Base-by-base conservation (phyloP, 192 early-diverging fungal genomes). In the Phlyctochytrium bullatum region DNA sequence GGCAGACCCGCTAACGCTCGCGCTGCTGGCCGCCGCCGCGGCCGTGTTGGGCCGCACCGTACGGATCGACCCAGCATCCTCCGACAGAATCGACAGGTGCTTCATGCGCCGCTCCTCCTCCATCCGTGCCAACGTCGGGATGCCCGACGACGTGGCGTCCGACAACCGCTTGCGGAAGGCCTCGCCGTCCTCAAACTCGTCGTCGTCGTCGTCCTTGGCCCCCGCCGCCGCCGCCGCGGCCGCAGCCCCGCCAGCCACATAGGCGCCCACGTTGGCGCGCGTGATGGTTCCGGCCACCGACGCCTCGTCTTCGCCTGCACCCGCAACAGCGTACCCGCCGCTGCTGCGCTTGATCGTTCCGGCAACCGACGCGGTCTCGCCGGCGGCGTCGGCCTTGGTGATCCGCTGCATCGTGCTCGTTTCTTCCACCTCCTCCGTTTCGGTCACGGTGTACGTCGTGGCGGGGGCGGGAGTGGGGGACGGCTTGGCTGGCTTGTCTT, bases 1-100 rank as follows among this genome's bases (percentile, higher is more conserved):
- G n/a, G n/a, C n/a, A n/a, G n/a, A n/a, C n/a, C n/a, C n/a, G n/a
- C n/a, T n/a, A n/a, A n/a, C n/a, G n/a, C n/a, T n/a, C n/a, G n/a
- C n/a, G n/a, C n/a, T n/a, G n/a, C n/a, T 16, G 16, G 63, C 35
- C 6, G 6, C 40, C 40, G 40, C 40, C 40, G 40, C 40, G 10
- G 40, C 6, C n/a, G n/a, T n/a, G n/a, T n/a, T n/a, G n/a, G n/a
- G n/a, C 12, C n/a, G 29, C 36, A 77, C 56, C 64, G 74, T 75
- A 1, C 36, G 35, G 17, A 68, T 73, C 52, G 72, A 71, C 0
- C 69, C 64, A 1, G 65, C 31, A 29, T 62, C 35, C 27, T n/a
- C 63, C 14, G 63, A 52, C 40, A 64, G 24, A 40, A 52, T 17
- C 10, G 36, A 27, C 3, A 20, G 16, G 17, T 57, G 54, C 54